Evolutionary conservation across 257 asterid genomes (phyloP).

Genomic region (Fraxinus excelsior): DNA sequence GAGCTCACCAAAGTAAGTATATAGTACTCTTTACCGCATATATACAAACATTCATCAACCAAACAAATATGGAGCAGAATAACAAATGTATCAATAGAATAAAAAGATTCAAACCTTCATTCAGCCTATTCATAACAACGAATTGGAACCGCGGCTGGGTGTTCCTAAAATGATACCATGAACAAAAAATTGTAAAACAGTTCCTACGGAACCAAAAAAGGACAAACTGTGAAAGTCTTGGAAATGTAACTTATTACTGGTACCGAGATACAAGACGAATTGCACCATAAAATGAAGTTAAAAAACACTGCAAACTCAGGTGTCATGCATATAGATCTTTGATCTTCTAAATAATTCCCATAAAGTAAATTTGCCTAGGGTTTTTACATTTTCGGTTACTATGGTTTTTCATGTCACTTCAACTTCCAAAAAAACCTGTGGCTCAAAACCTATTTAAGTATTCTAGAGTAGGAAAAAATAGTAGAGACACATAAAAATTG

Average conservation of each 20-base stretch:
- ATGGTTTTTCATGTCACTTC: not conserved
- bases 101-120: constrained; percentile 50
- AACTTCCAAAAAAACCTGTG: not conserved
- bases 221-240: not conserved
- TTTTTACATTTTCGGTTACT: not conserved
- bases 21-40: not conserved
- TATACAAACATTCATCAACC: no score
- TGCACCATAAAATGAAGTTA: not conserved
- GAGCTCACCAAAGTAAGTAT: not conserved
- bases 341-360: not conserved
- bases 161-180: constrained; percentile 54
- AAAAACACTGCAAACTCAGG: not conserved
- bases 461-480: not conserved
- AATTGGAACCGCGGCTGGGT: constrained; percentile 80
- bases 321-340: no score
- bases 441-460: not conserved
- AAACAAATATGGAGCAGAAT: not conserved
- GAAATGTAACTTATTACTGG: not conserved
- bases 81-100: constrained; percentile 16
- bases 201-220: not conserved
- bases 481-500: not conserved
- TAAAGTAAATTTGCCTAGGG: not conserved
- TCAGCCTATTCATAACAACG: constrained; percentile 79
- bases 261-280: not conserved
- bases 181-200: not conserved